phyloP scores from a whole-genome alignment of 441 rosid genomes.

The Gossypium davidsonii region DNA sequence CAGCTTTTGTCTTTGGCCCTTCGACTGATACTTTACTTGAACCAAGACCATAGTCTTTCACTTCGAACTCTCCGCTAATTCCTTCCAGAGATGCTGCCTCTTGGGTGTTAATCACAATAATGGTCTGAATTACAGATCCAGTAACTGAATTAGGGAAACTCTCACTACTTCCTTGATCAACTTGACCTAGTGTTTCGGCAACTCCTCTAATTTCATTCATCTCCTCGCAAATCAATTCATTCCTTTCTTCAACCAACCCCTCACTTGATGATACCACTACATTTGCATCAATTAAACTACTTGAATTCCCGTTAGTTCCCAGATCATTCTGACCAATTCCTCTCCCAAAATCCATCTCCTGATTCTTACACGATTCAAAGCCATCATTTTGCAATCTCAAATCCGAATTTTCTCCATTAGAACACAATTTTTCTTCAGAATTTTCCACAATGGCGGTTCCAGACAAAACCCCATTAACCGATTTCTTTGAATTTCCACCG shows the following conservation, averaged over 20 bases:
- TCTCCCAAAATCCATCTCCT: not conserved
- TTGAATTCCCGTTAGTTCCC: constrained; percentile 21
- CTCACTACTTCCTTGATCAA: constrained; percentile 25
- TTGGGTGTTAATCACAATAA: constrained; percentile 24
- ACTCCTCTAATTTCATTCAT: constrained; percentile 9
- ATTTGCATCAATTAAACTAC: constrained; percentile 15
- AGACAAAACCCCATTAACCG: not conserved
- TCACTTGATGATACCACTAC: constrained; percentile 20
- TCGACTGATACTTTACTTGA: constrained; percentile 23
- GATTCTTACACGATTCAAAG: constrained; percentile 18
- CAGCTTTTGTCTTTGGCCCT: constrained; percentile 26
- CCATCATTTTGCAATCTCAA: constrained; percentile 17
- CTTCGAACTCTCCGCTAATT: constrained; percentile 18
- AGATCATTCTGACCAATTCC: constrained; percentile 1
- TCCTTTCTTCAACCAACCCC: constrained; percentile 17
- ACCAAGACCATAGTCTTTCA: constrained; percentile 15
- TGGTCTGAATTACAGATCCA: constrained; percentile 25
- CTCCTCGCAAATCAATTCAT: not conserved
- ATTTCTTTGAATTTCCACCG: constrained; percentile 14
- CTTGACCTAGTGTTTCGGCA: constrained; percentile 21
- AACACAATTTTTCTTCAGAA: constrained; percentile 17
- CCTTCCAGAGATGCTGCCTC: constrained; percentile 21
- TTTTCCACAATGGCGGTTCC: constrained; percentile 15
- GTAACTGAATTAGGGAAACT: constrained; percentile 18
- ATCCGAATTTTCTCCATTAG: constrained; percentile 12